Conservation (phyloP, 495 filamentous ascomycete genomes). For the Penicillium ucsense region DNA sequence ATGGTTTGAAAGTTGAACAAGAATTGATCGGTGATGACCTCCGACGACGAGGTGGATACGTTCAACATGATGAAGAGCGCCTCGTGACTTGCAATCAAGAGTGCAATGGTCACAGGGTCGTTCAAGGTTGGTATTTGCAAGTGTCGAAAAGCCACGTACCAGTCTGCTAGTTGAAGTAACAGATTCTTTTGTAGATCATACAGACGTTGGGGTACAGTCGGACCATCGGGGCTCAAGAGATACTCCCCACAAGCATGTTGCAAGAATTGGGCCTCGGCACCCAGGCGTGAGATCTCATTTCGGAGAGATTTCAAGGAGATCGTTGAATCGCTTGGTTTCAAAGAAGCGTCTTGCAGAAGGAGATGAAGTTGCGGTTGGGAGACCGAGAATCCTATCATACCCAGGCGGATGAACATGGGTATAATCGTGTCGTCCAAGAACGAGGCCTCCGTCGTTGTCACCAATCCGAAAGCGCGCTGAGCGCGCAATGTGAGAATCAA, state of each 20-base stretch:
- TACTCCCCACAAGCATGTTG: constrained; percentile 7
- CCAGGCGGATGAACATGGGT: constrained; percentile 30
- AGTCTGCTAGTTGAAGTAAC: constrained; percentile 9
- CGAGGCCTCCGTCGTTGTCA: constrained; percentile 8
- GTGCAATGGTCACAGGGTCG: constrained; percentile 8
- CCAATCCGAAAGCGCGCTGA: constrained; percentile 10
- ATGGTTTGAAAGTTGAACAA: constrained; percentile 16
- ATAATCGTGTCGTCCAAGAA: constrained; percentile 26
- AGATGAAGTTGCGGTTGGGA: constrained; percentile 2
- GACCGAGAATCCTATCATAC: constrained; percentile 7
- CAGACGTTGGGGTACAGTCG: constrained; percentile 5
- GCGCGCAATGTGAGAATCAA: constrained; percentile 22
- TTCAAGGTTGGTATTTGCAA: constrained; percentile 9
- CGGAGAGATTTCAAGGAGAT: constrained; percentile 11
- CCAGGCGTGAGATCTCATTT: constrained; percentile 4
- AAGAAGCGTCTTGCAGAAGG: constrained; percentile 1
- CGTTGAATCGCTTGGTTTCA: neutral
- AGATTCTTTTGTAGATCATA: constrained; percentile 4
- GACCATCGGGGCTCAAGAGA: constrained; percentile 1
- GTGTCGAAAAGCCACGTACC: constrained; percentile 16
- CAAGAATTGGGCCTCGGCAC: constrained; percentile 13
- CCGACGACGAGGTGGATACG: constrained; percentile 5
- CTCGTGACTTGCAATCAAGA: constrained; percentile 20
- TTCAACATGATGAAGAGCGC: constrained; percentile 12
- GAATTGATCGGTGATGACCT: constrained; percentile 14